Conservation (phyloP, 2,329 filamentous ascomycete genomes). For the Pseudocercospora cruenta region DNA sequence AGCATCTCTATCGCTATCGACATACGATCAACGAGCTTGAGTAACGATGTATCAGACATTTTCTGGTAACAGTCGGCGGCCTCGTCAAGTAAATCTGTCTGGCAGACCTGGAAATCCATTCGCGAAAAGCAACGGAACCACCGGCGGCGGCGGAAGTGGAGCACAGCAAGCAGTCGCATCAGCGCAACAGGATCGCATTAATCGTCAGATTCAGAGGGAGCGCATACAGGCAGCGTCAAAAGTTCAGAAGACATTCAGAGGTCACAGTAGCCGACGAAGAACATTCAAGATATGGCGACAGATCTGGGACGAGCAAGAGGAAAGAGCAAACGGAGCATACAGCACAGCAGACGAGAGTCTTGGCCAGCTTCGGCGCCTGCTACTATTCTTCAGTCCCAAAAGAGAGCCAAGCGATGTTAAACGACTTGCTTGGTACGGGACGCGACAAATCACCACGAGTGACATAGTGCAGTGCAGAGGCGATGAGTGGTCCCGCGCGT, state of each 20-base stretch:
- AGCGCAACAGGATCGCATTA: constrained; percentile 82
- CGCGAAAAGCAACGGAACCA: constrained; percentile 48
- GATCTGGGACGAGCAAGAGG: constrained; percentile 63
- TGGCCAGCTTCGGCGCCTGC: constrained; percentile 46
- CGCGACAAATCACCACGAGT: constrained; percentile 41
- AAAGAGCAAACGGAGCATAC: constrained; percentile 42
- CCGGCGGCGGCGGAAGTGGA: constrained; percentile 55
- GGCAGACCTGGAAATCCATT: constrained; percentile 80
- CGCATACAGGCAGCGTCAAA: constrained; percentile 71
- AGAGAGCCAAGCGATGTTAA: constrained; percentile 43
- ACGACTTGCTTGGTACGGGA: constrained; percentile 46
- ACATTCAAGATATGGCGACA: constrained; percentile 62
- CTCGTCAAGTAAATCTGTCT: constrained; percentile 91
- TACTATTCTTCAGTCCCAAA: constrained; percentile 48
- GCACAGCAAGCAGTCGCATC: constrained; percentile 78
- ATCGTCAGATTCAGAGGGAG: constrained; percentile 79
- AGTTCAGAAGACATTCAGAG: constrained; percentile 83
- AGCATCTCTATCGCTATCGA: neutral
- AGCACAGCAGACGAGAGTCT: constrained; percentile 44
- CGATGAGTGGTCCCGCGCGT: constrained; percentile 47
- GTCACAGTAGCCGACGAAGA: constrained; percentile 65
- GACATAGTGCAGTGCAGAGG: constrained; percentile 30
- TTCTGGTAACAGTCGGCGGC: constrained; percentile 81
- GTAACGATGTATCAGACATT: constrained; percentile 83
- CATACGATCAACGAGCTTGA: neutral